Percentiles rank a stretch among this genome's conserved stretches.
phyloP scores from a whole-genome alignment of 179 eudicot genomes.

The Patellifolia procumbens region DNA sequence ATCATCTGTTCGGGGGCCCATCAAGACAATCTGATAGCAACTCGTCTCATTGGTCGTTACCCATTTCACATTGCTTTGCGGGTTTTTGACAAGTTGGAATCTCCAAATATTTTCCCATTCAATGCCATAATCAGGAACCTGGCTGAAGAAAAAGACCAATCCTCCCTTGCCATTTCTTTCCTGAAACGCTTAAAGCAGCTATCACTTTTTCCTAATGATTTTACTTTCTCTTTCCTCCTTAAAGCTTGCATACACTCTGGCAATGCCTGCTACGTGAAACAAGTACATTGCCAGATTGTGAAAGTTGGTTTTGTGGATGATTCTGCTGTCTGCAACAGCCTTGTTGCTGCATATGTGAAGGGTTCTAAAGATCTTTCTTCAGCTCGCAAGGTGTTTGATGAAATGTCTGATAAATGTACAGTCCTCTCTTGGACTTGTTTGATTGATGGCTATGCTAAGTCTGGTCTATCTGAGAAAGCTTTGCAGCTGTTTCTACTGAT shows the following conservation, averaged over 20 bases:
- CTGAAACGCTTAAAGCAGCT: conserved; percentile 41
- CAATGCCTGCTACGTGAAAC: conserved; percentile 33
- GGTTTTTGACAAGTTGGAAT: conserved; percentile 42
- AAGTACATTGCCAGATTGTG: conserved; percentile 52
- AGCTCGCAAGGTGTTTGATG: conserved; percentile 68
- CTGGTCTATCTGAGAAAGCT: conserved; percentile 51
- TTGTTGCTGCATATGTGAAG: conserved; percentile 55
- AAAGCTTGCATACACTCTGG: conserved; percentile 49
- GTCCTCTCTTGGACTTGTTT: conserved; percentile 69
- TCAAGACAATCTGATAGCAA: conserved; percentile 74
- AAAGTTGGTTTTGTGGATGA: conserved; percentile 52
- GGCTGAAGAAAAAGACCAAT: conserved; percentile 51
- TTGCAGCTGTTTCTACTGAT: conserved; percentile 49
- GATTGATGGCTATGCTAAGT: conserved; percentile 63
- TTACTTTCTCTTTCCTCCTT: conserved; percentile 72
- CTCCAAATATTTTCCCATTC: conserved; percentile 70
- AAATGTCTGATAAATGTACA: conserved; percentile 58
- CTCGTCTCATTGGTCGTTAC: conserved; percentile 80
- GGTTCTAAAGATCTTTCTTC: conserved; percentile 48
- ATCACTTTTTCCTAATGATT: conserved; percentile 60
- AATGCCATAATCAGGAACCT: conserved; percentile 71
- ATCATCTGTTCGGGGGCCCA: conserved; percentile 45
- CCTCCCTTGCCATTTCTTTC: conserved; percentile 39
- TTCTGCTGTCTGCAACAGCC: conserved; percentile 57
- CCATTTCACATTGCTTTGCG: conserved; percentile 44